Conservation (phyloP, 2,329 filamentous ascomycete genomes). For the Elsinoe arachidis region DNA sequence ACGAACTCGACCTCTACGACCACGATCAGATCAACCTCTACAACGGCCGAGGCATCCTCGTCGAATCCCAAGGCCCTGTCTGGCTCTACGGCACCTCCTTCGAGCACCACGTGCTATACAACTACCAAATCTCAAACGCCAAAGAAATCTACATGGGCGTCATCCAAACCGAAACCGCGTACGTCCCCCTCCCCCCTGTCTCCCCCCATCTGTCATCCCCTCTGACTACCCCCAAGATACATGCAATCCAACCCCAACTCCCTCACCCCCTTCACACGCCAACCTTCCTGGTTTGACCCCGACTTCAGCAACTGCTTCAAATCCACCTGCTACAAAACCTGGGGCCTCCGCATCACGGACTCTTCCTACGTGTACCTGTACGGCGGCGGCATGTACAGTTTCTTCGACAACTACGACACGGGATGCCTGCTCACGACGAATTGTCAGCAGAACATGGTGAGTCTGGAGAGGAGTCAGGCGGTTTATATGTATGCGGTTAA, state of each 20-base stretch:
- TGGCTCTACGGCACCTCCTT: constrained; percentile 59
- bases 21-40: constrained; percentile 72
- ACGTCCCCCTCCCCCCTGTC: constrained; percentile 30
- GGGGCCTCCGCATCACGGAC: constrained; percentile 63
- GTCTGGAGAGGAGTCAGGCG: constrained; percentile 44
- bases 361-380: constrained; percentile 61
- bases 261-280: constrained; percentile 53
- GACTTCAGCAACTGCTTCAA: constrained; percentile 55
- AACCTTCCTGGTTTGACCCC: constrained; percentile 55
- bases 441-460: constrained; percentile 72
- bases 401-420: constrained; percentile 75
- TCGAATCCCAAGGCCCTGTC: constrained; percentile 48
- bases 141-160: constrained; percentile 71
- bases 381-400: constrained; percentile 69
- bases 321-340: constrained; percentile 58
- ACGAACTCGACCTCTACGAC: constrained; percentile 69
- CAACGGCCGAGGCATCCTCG: constrained; percentile 71
- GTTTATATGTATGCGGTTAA: constrained; percentile 20
- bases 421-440: constrained; percentile 57
- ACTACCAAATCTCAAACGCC: constrained; percentile 76
- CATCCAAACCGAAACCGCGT: constrained; percentile 85
- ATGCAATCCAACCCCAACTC: constrained; percentile 77
- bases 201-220: background rate
- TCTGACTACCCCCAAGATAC: constrained; percentile 31
- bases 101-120: constrained; percentile 55